Conservation (phyloP, 2,329 filamentous ascomycete genomes). For the Neonectria ditissima region DNA sequence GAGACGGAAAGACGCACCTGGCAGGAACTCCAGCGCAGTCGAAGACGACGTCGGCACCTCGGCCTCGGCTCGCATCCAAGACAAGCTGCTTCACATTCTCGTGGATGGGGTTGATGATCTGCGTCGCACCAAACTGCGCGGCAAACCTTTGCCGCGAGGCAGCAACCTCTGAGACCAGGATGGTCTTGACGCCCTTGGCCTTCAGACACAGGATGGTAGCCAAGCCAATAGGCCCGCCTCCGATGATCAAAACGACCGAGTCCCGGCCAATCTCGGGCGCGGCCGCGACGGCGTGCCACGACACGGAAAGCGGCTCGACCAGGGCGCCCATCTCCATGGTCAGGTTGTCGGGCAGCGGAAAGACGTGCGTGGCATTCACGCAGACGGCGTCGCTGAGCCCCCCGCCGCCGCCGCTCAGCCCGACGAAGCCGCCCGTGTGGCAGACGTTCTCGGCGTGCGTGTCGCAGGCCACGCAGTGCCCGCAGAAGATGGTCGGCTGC, state of each 20-base stretch:
- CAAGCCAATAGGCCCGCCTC: slow-evolving; percentile 62
- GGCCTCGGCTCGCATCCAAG: slow-evolving; percentile 59
- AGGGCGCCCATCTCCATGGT: slow-evolving; percentile 63
- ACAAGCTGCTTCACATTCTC: slow-evolving; percentile 61
- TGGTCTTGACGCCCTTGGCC: slow-evolving; percentile 59
- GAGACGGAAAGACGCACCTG: slow-evolving; percentile 24
- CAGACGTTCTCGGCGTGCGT: slow-evolving; percentile 69
- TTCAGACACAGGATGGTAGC: slow-evolving; percentile 60
- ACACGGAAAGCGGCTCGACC: slow-evolving; percentile 65
- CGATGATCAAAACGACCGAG: slow-evolving; percentile 61
- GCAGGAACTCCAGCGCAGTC: slow-evolving; percentile 69
- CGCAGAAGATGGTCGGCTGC: slow-evolving; percentile 70
- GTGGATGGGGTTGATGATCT: slow-evolving; percentile 54
- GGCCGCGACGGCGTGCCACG: slow-evolving; percentile 58
- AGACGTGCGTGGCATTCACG: slow-evolving; percentile 60
- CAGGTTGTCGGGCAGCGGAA: slow-evolving; percentile 63
- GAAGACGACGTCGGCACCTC: slow-evolving; percentile 69
- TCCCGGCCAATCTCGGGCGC: slow-evolving; percentile 54
- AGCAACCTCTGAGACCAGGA: slow-evolving; percentile 61
- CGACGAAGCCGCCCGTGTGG: slow-evolving; percentile 54
- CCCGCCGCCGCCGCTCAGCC: slow-evolving; percentile 59
- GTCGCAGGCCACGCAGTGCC: slow-evolving; percentile 66
- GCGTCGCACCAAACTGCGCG: slow-evolving; percentile 57
- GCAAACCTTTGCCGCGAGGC: slow-evolving; percentile 57
- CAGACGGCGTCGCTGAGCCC: slow-evolving; percentile 67